phyloP scores from a whole-genome alignment of 148 eudicot species.

The Silene uniflora region DNA sequence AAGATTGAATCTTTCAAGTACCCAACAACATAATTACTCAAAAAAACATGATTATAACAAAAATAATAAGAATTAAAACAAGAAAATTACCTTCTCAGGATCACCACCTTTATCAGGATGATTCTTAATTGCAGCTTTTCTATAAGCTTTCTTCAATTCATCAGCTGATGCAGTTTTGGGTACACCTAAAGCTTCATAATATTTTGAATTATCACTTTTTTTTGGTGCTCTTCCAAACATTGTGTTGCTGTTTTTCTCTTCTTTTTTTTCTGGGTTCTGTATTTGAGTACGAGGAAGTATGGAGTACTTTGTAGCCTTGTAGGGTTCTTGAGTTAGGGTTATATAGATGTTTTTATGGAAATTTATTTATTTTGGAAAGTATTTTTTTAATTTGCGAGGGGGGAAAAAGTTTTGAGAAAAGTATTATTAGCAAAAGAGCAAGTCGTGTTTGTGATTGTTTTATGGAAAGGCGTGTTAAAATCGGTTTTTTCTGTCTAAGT shows the following conservation, averaged over 20 bases:
- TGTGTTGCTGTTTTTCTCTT: constrained; percentile 16
- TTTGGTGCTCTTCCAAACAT: constrained; percentile 64
- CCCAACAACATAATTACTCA: neutral
- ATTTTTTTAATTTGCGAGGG: too few relatives aligned
- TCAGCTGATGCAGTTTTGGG: constrained; percentile 44
- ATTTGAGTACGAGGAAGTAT: neutral
- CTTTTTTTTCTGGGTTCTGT: neutral
- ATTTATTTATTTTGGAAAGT: too few relatives aligned
- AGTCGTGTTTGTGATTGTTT: too few relatives aligned
- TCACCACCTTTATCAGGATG: constrained; percentile 81
- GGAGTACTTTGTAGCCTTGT: neutral
- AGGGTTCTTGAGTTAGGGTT: neutral
- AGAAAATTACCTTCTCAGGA: constrained; percentile 46
- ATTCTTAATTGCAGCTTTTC: constrained; percentile 61
- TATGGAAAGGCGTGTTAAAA: too few relatives aligned
- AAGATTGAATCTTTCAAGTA: neutral
- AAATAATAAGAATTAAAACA: neutral
- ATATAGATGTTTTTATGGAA: too few relatives aligned
- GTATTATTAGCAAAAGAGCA: too few relatives aligned
- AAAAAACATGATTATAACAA: neutral
- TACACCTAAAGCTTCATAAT: constrained; percentile 51
- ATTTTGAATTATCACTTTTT: constrained; percentile 52
- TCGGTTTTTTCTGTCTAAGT: too few relatives aligned
- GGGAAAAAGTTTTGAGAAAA: too few relatives aligned
- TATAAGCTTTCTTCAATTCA: constrained; percentile 63